phyloP scores from a whole-genome alignment of 345 rosid genomes.

The Corchorus capsularis region DNA sequence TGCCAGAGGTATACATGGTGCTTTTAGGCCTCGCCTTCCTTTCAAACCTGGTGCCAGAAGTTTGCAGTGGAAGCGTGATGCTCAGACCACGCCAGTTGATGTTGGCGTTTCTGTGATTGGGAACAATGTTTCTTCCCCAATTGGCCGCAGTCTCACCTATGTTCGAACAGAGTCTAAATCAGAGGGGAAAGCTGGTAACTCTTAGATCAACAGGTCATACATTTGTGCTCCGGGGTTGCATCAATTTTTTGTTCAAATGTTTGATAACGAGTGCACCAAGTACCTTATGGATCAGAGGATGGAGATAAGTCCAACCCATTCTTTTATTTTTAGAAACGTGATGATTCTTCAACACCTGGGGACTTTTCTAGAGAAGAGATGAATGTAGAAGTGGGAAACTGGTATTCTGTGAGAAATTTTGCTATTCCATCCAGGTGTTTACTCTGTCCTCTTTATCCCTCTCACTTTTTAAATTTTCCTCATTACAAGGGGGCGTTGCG shows the following conservation, averaged over 20 bases:
- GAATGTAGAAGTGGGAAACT: not conserved
- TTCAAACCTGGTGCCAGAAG: constrained; percentile 80
- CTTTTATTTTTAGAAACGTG: not conserved
- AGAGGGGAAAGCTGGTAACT: constrained; percentile 37
- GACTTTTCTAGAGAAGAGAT: constrained; percentile 8
- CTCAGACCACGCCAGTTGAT: constrained; percentile 45
- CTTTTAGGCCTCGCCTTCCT: constrained; percentile 61
- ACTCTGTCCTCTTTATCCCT: not conserved
- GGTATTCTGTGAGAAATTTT: constrained; percentile 7
- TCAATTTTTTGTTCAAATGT: not conserved
- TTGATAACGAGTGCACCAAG: constrained; percentile 10
- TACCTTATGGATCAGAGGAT: not conserved
- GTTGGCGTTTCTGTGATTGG: constrained; percentile 34
- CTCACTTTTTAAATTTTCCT: not conserved
- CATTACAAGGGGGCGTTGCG: not conserved
- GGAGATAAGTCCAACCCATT: constrained; percentile 4
- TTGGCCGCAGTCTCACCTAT: constrained; percentile 71
- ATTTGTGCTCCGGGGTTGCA: not conserved
- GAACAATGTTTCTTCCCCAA: constrained; percentile 34
- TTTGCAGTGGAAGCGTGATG: constrained; percentile 93
- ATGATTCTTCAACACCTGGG: constrained; percentile 25
- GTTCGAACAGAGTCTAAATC: constrained; percentile 64
- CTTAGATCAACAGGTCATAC: constrained; percentile 24
- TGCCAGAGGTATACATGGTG: constrained; percentile 59
- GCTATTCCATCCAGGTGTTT: not conserved